Conservation (phyloP, 306 rosid genomes). For the Fragaria vesca region DNA sequence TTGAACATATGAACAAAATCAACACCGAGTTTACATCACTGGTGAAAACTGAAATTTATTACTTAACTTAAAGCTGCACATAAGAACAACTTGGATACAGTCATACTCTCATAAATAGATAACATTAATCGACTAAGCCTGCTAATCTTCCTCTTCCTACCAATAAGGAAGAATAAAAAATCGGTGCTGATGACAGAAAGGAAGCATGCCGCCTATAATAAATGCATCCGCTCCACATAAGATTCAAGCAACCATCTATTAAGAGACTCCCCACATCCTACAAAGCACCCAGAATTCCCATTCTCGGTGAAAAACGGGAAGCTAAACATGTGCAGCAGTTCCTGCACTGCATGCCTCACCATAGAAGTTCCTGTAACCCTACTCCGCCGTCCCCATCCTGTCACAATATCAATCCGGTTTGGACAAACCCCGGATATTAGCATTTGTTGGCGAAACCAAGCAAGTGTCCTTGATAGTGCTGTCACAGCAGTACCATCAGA, state of each 20-base stretch:
- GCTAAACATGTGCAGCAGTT: conserved; percentile 57
- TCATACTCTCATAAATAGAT: background rate
- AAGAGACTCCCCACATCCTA: conserved; percentile 92
- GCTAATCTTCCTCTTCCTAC: conserved; percentile 12
- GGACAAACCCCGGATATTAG: conserved; percentile 66
- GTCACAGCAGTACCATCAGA: conserved; percentile 94
- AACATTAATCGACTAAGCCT: background rate
- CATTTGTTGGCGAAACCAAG: conserved; percentile 83
- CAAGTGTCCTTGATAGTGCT: conserved; percentile 85
- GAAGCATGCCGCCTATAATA: conserved; percentile 43
- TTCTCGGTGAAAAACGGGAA: conserved; percentile 88
- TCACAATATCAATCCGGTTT: conserved; percentile 79
- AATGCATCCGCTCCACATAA: conserved; percentile 88
- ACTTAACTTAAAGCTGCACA: conserved; percentile 3
- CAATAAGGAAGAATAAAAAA: conserved; percentile 5
- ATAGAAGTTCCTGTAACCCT: conserved; percentile 82
- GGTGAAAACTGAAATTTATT: conserved; percentile 1
- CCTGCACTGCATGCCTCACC: conserved; percentile 86
- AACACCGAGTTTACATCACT: background rate
- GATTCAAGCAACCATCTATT: conserved; percentile 75
- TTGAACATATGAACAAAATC: background rate
- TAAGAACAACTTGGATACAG: conserved; percentile 6
- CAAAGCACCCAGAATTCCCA: conserved; percentile 88
- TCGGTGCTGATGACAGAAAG: conserved; percentile 7
- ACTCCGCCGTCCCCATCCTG: conserved; percentile 97